These are phyloP conservation scores for Clarireedia hainanense DNA, from an alignment of 2,329 filamentous ascomycete genomes.

Conservation along the genomic window DNA sequence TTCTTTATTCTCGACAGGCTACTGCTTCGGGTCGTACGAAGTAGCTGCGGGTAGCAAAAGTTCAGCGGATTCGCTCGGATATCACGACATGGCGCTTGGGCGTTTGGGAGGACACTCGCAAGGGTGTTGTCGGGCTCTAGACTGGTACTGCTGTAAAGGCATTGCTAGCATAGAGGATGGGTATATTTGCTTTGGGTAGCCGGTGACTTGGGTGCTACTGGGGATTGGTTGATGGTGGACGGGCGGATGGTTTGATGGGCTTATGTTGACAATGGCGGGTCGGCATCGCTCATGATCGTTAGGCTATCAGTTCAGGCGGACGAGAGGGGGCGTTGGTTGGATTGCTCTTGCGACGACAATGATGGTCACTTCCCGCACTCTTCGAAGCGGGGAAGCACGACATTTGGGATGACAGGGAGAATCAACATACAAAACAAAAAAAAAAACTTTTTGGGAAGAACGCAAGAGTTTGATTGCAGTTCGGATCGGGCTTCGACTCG, in stretches of 20 bases:
- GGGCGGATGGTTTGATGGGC: background rate
- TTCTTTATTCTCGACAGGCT: slow-evolving; percentile 14
- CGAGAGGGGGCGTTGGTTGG: slow-evolving; percentile 14
- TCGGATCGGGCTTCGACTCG: slow-evolving; percentile 22
- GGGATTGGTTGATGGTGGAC: slow-evolving; percentile 8
- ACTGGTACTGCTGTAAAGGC: slow-evolving; percentile 22
- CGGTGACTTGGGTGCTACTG: slow-evolving; percentile 16
- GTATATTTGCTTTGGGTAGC: slow-evolving; percentile 19
- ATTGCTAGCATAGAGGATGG: slow-evolving; percentile 25
- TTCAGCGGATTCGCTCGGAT: slow-evolving; percentile 28
- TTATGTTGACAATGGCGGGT: slow-evolving; percentile 15
- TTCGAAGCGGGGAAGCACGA: slow-evolving; percentile 20
- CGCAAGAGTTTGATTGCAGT: slow-evolving; percentile 14
- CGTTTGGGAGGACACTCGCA: slow-evolving; percentile 22
- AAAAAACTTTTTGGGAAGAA: slow-evolving; percentile 18
- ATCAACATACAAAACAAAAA: slow-evolving; percentile 16
- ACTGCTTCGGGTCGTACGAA: slow-evolving; percentile 22
- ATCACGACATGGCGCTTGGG: slow-evolving; percentile 27
- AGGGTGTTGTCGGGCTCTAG: slow-evolving; percentile 22
- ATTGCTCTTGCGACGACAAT: slow-evolving; percentile 15
- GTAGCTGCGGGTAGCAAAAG: slow-evolving; percentile 26
- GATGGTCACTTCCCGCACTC: slow-evolving; percentile 23
- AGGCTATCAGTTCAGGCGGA: slow-evolving; percentile 13
- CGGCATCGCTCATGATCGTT: background rate
- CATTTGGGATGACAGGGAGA: slow-evolving; percentile 18